Base-by-base conservation (phyloP, 805 yeast genomes). In the Tetrapisispora namnaoensis region DNA sequence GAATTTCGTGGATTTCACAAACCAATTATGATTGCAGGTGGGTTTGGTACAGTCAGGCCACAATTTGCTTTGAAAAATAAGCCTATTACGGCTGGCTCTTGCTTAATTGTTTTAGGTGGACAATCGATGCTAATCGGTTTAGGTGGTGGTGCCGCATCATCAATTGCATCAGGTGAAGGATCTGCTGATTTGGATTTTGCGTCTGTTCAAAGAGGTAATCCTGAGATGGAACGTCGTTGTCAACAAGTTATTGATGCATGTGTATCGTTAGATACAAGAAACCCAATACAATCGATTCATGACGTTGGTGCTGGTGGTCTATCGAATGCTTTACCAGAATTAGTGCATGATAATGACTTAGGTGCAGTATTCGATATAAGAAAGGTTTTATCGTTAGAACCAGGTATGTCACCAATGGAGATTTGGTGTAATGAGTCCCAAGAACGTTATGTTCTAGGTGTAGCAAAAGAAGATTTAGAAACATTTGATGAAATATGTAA, bases 281-380 rank as follows among this genome's bases (percentile, higher is more conserved):
- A 77, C 60, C 98, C 98, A 46, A 86, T 93, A 55, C 93, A 90
- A 69, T 89, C 95, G 37, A 86, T 93, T 59, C 99, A 93, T 67
- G 99, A 93, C 70, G 99, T 93, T 42, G 99, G 99, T 69, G 99
- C 99, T 44, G 99, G 99, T 68, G 99, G 99, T 45, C 74, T 93
- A 55, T 89, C 97, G 20, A 93, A 93, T 61, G 99, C 99, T 9
- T 74, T 93, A 58, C 97, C 99, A 10, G 99, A 93, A 71, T 76
- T 93, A 55, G 99, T 93, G 24, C 97, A 93, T 63, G 99, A 93
- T 67, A 93, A 93, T 66, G 93, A 86, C 55, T 76, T 93, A 53
- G 99, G 99, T 66, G 99, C 96, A 28, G 75, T 67, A 55, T 93
- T 93, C 55, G 96, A 93, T 68, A 76, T 93, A 55, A 81, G 99